Evolutionary conservation across 306 rosid genomes (phyloP).

Genomic region (Quercus glauca): DNA sequence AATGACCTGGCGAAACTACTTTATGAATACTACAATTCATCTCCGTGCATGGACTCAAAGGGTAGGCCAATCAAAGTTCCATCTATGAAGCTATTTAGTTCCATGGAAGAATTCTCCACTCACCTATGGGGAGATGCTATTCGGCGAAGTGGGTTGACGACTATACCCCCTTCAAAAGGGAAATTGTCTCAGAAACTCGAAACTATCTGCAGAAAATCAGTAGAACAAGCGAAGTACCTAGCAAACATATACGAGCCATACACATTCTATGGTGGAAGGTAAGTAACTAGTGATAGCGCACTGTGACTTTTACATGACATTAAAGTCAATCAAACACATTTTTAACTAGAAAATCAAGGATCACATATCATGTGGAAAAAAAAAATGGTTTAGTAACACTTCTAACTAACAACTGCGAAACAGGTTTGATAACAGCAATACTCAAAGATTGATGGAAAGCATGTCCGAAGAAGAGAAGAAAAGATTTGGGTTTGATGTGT

Average conservation of each 20-base stretch:
- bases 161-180: conserved; percentile 47
- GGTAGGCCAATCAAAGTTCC: conserved; percentile 82
- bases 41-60: conserved; percentile 65
- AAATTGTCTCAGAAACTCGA: conserved; percentile 64
- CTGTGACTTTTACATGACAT: background rate
- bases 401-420: conserved; percentile 10
- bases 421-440: conserved; percentile 91
- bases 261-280: conserved; percentile 97
- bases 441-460: conserved; percentile 60
- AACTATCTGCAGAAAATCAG: conserved; percentile 68
- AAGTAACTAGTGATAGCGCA: conserved; percentile 4
- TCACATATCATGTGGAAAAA: too few species aligned
- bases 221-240: conserved; percentile 86
- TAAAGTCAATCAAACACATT: background rate
- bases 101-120: conserved; percentile 74
- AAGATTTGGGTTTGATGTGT: conserved; percentile 77
- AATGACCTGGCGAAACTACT: conserved; percentile 58
- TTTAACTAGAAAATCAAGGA: background rate
- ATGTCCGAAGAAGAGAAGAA: conserved; percentile 86
- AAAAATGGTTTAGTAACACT: background rate
- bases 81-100: conserved; percentile 73
- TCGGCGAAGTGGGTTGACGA: conserved; percentile 49
- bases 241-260: conserved; percentile 87
- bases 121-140: conserved; percentile 78
- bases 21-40: conserved; percentile 65